Evolutionary conservation across 2,329 filamentous ascomycete genomes (phyloP).

Genomic region (Ascochyta fabae): DNA sequence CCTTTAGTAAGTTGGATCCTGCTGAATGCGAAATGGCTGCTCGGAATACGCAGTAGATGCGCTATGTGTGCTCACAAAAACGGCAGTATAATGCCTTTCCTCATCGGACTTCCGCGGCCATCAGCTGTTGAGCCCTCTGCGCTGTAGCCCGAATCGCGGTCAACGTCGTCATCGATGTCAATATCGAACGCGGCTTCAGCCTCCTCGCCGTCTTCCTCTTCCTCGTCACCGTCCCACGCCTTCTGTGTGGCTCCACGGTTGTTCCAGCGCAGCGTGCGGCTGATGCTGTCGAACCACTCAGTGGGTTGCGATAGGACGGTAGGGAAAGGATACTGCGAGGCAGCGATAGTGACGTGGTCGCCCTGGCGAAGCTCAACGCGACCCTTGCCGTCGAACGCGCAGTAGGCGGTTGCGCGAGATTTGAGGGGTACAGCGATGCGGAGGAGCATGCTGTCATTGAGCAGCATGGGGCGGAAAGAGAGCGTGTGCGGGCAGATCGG

Average conservation of each 20-base stretch:
- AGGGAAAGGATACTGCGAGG: constrained; percentile 95
- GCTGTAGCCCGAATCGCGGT: constrained; percentile 51
- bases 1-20: no score
- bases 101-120: constrained; percentile 42
- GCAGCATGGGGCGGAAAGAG: constrained; percentile 96
- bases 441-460: constrained; percentile 92
- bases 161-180: constrained; percentile 74
- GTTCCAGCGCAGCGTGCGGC: constrained; percentile 92
- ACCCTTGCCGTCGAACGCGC: constrained; percentile 96
- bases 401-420: constrained; percentile 92
- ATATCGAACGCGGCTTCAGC: constrained; percentile 82
- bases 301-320: constrained; percentile 88
- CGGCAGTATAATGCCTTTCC: constrained; percentile 45
- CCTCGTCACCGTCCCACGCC: constrained; percentile 67
- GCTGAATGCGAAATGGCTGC: no score
- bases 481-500: constrained; percentile 97
- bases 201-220: constrained; percentile 55
- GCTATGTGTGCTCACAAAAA: constrained; percentile 31
- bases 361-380: constrained; percentile 91
- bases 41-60: background rate
- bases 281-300: constrained; percentile 97
- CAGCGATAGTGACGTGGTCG: constrained; percentile 94
- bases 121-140: constrained; percentile 47
- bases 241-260: constrained; percentile 91
- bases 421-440: constrained; percentile 84